These are phyloP conservation scores for Colletotrichum siamense DNA, from an alignment of 2,329 filamentous ascomycete species.

Conservation along the genomic window DNA sequence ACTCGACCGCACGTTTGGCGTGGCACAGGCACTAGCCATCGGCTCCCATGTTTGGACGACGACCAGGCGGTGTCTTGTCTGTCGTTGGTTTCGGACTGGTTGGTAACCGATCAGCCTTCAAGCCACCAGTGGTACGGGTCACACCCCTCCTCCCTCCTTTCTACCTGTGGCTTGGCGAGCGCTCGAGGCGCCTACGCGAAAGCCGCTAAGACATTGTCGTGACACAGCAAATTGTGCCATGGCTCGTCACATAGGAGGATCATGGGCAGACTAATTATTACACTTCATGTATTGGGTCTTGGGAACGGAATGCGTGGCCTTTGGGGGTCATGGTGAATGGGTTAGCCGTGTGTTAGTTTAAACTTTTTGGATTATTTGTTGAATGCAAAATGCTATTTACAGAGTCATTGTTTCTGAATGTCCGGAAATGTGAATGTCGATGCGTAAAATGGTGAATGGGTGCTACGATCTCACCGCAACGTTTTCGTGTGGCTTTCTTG, in stretches of 20 bases:
- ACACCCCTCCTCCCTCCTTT: background rate
- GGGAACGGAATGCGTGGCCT: background rate
- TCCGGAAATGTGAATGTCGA: background rate
- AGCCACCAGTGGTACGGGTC: background rate
- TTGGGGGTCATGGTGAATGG: background rate
- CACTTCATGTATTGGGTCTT: conserved; percentile 2
- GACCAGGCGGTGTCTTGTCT: background rate
- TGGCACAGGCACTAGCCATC: background rate
- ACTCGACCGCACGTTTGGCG: background rate
- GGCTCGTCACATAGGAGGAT: background rate
- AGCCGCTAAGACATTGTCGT: conserved; percentile 5
- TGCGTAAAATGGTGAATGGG: background rate
- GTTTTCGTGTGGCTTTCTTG: background rate
- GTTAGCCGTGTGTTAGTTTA: background rate
- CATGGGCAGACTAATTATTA: background rate
- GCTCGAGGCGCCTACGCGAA: conserved; percentile 2
- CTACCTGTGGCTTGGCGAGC: conserved; percentile 8
- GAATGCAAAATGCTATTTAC: background rate
- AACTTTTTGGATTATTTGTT: background rate
- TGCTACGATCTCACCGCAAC: background rate
- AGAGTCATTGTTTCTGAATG: background rate
- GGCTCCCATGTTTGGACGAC: background rate
- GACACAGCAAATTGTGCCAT: background rate
- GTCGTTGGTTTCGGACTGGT: conserved; percentile 8
- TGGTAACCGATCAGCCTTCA: background rate